Conservation (phyloP, 805 yeast genomes). For the Suhomyces faveliae region DNA sequence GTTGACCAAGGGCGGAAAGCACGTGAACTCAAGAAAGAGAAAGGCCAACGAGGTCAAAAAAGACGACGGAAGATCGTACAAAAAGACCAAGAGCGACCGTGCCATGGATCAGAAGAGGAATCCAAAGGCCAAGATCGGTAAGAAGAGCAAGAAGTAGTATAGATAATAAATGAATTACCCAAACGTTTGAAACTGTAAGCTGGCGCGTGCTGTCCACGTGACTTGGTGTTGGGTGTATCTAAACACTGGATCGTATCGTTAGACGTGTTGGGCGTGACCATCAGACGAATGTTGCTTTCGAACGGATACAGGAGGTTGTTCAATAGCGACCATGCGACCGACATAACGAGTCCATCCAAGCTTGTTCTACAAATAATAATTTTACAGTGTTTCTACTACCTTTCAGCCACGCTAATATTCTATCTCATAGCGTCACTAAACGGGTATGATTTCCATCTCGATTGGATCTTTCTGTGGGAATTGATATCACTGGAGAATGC, state of each 20-base stretch:
- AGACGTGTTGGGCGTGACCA: neutral
- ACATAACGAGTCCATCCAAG: slow-evolving; percentile 33
- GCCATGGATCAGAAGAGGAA: slow-evolving; percentile 45
- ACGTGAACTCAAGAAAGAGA: slow-evolving; percentile 65
- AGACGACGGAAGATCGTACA: slow-evolving; percentile 61
- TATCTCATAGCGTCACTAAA: slow-evolving; percentile 62
- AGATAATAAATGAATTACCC: neutral
- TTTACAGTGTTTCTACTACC: slow-evolving; percentile 76
- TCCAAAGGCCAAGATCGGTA: slow-evolving; percentile 14
- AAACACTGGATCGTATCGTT: too few species aligned
- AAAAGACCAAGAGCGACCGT: slow-evolving; percentile 79
- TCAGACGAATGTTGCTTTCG: slow-evolving; percentile 9
- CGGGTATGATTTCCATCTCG: slow-evolving; percentile 66
- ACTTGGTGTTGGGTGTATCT: neutral
- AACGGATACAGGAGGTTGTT: slow-evolving; percentile 27
- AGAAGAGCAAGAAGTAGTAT: slow-evolving; percentile 6
- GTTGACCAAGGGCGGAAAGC: slow-evolving; percentile 50
- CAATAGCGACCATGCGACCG: slow-evolving; percentile 23
- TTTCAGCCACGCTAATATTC: slow-evolving; percentile 66
- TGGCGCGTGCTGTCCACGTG: neutral
- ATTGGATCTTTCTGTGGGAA: slow-evolving; percentile 82
- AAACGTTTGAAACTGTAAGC: neutral
- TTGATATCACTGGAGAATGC: slow-evolving; percentile 70
- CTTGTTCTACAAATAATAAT: slow-evolving; percentile 67
- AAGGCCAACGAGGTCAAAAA: slow-evolving; percentile 61